Base-by-base conservation (phyloP, 345 rosid genomes). In the Syzygium oleosum region DNA sequence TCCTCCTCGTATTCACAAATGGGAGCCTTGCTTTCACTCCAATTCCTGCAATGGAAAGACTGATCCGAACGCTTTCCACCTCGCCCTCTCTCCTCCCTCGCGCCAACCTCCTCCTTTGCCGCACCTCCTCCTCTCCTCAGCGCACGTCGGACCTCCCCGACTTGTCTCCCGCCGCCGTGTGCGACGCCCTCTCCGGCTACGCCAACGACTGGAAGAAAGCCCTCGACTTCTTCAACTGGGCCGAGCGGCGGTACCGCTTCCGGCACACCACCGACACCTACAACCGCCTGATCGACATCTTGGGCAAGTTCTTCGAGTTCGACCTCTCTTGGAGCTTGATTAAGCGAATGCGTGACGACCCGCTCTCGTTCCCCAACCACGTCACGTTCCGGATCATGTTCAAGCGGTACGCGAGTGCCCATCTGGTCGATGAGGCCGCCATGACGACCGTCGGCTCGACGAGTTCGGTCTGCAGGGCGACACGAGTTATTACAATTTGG, bases 291-390 rank as follows among this genome's bases (percentile, higher is more conserved):
- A 93, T 98, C 53, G 98, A 96, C 88, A 93, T 98, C 51, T 84
- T 98, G 88, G 99, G 99, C 90, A 98, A 98, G 95, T 94, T 91
- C 91, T 98, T 96, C 90, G 98, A 98, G 85, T 98, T 95, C 91
- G 93, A 96, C 46, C 90, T 89, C 43, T 94, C 93, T 2, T 95
- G 99, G 99, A 65, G 34, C 86, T 93, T 98, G 89, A 93, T 98
- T 52, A 65, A 86, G 49, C 91, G 93, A 5, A 98, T 98, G 99
- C 84, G 54, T 11, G 43, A n/a, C 16, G 84, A 86, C 17, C 92
- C 93, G 0, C 52, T 27, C 89, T 90, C 97, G 0, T 9, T 31
- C 12, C 99, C 99, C 6, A 90, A 94, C 87, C 99, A 96, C 84
- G 89, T 90, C 12, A 96, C 99, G 5, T 98, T 95, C 90, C 98